These are phyloP conservation scores for Talaromyces marneffei DNA, from an alignment of 2,329 filamentous ascomycete genomes.

Conservation along the genomic window DNA sequence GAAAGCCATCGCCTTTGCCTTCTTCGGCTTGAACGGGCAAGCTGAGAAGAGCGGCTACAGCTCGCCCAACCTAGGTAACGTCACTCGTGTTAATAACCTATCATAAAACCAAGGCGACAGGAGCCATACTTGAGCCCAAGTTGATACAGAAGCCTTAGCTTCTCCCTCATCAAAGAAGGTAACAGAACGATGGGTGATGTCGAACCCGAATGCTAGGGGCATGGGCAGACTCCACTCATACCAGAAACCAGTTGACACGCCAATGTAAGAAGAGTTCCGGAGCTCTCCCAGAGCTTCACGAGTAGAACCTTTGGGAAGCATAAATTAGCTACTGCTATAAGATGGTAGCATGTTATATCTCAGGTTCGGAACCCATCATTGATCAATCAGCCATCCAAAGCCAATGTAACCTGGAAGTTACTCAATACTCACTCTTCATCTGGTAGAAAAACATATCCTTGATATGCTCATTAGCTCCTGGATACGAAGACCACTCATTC, in stretches of 20 bases:
- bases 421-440: not conserved
- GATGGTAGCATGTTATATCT: not conserved
- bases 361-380: not conserved
- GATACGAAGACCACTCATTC: constrained; percentile 38
- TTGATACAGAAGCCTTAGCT: constrained; percentile 37
- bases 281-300: constrained; percentile 27
- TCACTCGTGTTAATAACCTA: not conserved
- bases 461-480: not conserved
- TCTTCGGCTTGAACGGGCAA: constrained; percentile 30
- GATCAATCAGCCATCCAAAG: not conserved
- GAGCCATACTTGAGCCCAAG: not conserved
- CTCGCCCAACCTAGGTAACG: constrained; percentile 48
- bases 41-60: constrained; percentile 48
- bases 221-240: constrained; percentile 48
- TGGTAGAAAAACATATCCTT: not conserved
- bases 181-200: constrained; percentile 39
- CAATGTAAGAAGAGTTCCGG: constrained; percentile 37
- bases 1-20: constrained; percentile 35
- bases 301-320: not conserved
- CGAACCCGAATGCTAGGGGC: constrained; percentile 43
- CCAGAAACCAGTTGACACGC: constrained; percentile 46
- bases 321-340: not conserved
- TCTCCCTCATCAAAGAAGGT: constrained; percentile 54
- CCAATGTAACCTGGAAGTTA: not conserved
- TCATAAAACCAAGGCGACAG: not conserved